A percentile compares a stretch with the other conserved stretches of the same genome.
These are phyloP conservation scores for Lentinula guzmanii DNA, from an alignment of 768 basidiomycete species.

Conservation along the genomic window DNA sequence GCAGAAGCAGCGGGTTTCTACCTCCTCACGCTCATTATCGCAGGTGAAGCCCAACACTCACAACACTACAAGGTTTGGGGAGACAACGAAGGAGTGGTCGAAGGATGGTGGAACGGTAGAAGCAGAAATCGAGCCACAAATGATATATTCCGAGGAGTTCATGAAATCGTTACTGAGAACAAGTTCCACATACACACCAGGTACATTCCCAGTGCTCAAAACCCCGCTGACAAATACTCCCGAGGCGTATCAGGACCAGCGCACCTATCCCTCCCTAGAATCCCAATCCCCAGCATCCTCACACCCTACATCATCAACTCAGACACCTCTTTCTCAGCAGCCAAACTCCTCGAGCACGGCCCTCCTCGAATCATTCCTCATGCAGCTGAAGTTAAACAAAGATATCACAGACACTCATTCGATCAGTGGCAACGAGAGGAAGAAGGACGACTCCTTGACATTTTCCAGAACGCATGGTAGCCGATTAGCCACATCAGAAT, in stretches of 20 bases:
- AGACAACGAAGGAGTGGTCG: constrained; percentile 29
- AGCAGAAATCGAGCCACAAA: constrained; percentile 24
- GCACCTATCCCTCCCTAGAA: constrained; percentile 9
- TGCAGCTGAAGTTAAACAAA: background rate
- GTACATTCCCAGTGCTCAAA: constrained; percentile 10
- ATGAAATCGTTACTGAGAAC: background rate
- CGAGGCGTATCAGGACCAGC: constrained; percentile 6
- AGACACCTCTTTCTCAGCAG: background rate
- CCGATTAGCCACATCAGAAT: background rate
- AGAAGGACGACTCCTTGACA: background rate
- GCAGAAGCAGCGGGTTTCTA: constrained; percentile 8
- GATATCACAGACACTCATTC: background rate
- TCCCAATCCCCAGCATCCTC: constrained; percentile 9
- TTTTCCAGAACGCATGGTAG: background rate
- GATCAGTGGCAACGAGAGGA: background rate
- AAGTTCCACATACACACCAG: constrained; percentile 10
- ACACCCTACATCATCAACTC: background rate
- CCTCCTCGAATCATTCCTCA: background rate
- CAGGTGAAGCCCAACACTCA: background rate
- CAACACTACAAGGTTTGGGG: background rate
- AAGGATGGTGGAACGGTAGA: constrained; percentile 25
- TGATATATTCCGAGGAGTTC: constrained; percentile 20
- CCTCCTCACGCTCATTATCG: too few species aligned
- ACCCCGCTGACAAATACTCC: constrained; percentile 17
- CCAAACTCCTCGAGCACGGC: background rate